Base-by-base conservation (phyloP, 139 green algal species). In the Chlorella sp. region DNA sequence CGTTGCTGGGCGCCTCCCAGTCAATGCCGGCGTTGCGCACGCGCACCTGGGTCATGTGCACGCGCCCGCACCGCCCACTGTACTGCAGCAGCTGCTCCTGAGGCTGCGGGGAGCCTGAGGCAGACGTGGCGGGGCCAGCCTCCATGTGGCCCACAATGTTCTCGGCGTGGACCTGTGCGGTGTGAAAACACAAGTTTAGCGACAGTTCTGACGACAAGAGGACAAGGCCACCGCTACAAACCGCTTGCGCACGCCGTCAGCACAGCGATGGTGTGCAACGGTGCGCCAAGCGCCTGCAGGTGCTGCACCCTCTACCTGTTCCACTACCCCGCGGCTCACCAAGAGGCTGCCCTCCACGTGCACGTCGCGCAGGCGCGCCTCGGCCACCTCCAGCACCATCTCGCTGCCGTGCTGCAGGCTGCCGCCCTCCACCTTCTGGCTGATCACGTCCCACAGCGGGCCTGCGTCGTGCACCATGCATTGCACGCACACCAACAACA, bases 361-460 rank as follows among this genome's bases (percentile, higher is more conserved):
- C 64, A 97, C 76, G 59, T 90, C 81, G 31, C 80, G 22, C 61
- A 94, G 69, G 5, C 84, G 70, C 0, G 86, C 82, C 77, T 97
- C 92, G 3, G 90, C 92, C 74, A 80, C 82, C 82, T 95, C 89
- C 49, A 96, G 80, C 64, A 92, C 80, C 51, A 86, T 71, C 77
- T 86, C 82, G 5, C 31, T 69, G 63, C 85, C 77, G 10, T 80
- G 69, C 50, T 68, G 29, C 67, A 98, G 77, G 1, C 63, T 62
- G 2, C 94, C 94, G 14, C 94, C 93, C 1, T 78, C 33, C 2
- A 98, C 74, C 84, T 99, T 98, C 82, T 99, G 95, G n/a, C 76
- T 75, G 14, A 98, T 87, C n/a, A 99, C 89, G 27, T 92, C 83
- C 95, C 95, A 99, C 69, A 99, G 80, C 30, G 95, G 95, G 1